Conservation (phyloP, 148 eudicot species). For the Selenicereus undatus region DNA sequence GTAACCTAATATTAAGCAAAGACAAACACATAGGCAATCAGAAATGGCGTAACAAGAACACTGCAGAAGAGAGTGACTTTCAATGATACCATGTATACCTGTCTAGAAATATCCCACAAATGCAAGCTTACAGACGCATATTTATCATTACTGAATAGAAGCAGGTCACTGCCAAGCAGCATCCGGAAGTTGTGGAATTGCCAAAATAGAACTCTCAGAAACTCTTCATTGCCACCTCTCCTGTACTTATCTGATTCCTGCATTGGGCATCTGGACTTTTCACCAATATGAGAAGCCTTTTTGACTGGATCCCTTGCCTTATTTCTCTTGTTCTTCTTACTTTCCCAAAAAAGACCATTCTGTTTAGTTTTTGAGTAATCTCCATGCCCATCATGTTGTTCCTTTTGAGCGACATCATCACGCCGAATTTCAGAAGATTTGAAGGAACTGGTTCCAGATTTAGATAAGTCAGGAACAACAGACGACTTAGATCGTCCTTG, state of each 20-base stretch:
- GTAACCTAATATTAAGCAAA: constrained; percentile 50
- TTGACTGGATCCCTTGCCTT: constrained; percentile 53
- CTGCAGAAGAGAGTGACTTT: not conserved
- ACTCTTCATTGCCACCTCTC: constrained; percentile 58
- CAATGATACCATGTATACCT: constrained; percentile 38
- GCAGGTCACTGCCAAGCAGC: constrained; percentile 96
- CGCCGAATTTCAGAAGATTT: constrained; percentile 41
- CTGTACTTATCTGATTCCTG: constrained; percentile 78
- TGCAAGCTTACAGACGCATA: constrained; percentile 95
- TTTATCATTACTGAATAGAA: constrained; percentile 87
- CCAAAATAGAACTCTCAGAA: constrained; percentile 81
- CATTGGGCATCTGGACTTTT: constrained; percentile 59
- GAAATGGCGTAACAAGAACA: constrained; percentile 1
- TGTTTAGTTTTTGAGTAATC: constrained; percentile 40
- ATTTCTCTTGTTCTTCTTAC: constrained; percentile 54
- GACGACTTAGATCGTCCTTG: constrained; percentile 43
- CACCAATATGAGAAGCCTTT: constrained; percentile 64
- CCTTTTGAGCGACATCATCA: constrained; percentile 33
- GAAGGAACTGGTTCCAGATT: constrained; percentile 35
- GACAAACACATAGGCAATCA: constrained; percentile 6
- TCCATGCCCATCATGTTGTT: constrained; percentile 27
- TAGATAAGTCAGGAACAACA: constrained; percentile 36
- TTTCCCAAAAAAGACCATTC: constrained; percentile 53
- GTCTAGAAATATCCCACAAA: constrained; percentile 95
- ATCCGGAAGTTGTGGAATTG: constrained; percentile 96